Base-by-base conservation (phyloP, 129 eudicot genomes). In the Arctium minus region DNA sequence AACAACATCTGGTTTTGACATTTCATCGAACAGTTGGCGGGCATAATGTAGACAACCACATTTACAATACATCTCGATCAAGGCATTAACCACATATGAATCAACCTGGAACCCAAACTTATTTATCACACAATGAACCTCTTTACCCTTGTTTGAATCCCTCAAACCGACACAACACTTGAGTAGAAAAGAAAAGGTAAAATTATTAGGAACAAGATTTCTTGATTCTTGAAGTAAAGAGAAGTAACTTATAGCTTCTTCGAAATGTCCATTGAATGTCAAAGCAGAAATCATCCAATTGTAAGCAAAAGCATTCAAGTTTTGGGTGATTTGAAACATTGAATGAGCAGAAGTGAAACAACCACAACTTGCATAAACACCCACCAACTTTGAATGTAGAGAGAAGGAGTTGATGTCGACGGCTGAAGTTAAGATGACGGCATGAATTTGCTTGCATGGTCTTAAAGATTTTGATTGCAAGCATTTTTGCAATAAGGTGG, bases 211-310 rank as follows among this genome's bases (percentile, higher is more conserved):
- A 15, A 85, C 77, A 73, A 73, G 35, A 5, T 60, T 81, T 84
- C 37, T 85, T 30, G 91, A 80, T 82, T 85, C 60, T 78, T 70
- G 90, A 36, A 90, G 73, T 64, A 86, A 79, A 56, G 86, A 81
- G 32, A 93, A 89, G 82, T 86, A 91, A 40, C 81, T 86, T 44
- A 93, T 73, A 37, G 98, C 92, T 76, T 91, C 80, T 32, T 81
- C 8, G 80, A 82, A 90, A 56, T 53, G 39, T 75, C 98, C 97
- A 80, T 86, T 80, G 76, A 86, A 90, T 46, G 92, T 87, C 78
- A 87, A 74, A 30, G 92, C 86, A 6, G 87, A 90, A 84, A 94
- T 89, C 93, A 92, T 87, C 98, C 98, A 94, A 89, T 92, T 94
- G 80, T 80, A 86, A 1, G 97, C 98, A 72, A 94, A 94, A 69